phyloP scores from a whole-genome alignment of 2,329 filamentous ascomycete genomes.

The Botrytis squamosa region DNA sequence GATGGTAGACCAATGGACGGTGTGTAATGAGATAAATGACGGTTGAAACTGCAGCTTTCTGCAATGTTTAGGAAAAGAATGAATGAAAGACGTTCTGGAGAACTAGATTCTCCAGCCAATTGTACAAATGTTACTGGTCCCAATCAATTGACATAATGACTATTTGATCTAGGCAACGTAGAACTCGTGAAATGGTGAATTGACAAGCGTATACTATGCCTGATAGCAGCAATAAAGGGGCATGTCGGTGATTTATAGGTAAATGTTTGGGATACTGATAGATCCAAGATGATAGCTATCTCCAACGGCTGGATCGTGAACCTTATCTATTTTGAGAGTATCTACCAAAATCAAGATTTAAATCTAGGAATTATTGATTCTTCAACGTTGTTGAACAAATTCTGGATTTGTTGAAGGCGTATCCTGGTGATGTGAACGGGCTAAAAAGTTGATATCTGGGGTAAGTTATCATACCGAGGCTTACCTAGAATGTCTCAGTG shows the following conservation, averaged over 20 bases:
- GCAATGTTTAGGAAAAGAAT: background rate
- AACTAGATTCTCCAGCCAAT: background rate
- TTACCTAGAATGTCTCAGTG: background rate
- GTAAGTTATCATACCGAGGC: slow-evolving; percentile 13
- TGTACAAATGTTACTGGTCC: background rate
- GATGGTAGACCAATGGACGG: background rate
- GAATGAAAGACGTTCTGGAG: background rate
- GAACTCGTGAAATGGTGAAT: background rate
- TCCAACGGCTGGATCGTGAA: background rate
- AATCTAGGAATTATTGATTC: too few species aligned
- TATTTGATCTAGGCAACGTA: background rate
- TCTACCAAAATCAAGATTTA: background rate
- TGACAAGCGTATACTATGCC: background rate
- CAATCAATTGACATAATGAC: background rate
- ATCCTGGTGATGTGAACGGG: background rate
- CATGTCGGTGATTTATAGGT: background rate
- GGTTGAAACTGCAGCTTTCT: background rate
- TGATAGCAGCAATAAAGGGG: background rate
- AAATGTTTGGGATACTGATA: background rate
- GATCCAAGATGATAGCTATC: background rate
- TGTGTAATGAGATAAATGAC: background rate
- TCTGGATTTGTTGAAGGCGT: background rate
- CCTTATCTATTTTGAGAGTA: background rate
- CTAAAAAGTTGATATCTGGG: background rate
- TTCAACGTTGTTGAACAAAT: background rate